Conservation (phyloP, 2,329 filamentous ascomycete species). For the Aspergillus vadensis region DNA sequence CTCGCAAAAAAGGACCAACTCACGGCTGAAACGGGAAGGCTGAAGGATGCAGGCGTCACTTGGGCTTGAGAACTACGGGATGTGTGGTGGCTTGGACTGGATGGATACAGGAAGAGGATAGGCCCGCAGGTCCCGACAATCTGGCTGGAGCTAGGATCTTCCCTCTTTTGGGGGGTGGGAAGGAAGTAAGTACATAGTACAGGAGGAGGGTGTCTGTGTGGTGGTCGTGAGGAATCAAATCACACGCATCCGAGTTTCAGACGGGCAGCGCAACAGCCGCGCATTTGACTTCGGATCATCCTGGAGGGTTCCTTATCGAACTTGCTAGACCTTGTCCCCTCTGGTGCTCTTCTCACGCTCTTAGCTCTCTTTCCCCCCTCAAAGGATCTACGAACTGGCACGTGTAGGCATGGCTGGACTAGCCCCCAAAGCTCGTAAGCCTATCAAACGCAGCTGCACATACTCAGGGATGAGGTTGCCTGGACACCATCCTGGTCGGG, state of each 20-base stretch:
- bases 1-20: neutral
- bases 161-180: conserved; percentile 12
- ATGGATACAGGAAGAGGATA: neutral
- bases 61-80: neutral
- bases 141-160: conserved; percentile 26
- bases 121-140: conserved; percentile 21
- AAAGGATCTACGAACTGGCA: conserved; percentile 26
- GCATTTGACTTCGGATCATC: conserved; percentile 1
- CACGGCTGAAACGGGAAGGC: neutral
- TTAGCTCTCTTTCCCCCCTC: conserved; percentile 6
- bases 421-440: conserved; percentile 11
- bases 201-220: neutral
- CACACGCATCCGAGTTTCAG: conserved; percentile 15
- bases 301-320: neutral
- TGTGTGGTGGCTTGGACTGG: neutral
- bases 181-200: neutral
- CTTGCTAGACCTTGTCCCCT: neutral
- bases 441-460: conserved; percentile 9
- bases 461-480: conserved; percentile 9
- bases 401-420: conserved; percentile 20
- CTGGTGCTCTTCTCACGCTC: neutral
- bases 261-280: conserved; percentile 9
- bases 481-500: conserved; percentile 5
- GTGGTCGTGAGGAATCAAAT: conserved; percentile 10
- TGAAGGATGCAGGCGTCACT: neutral